phyloP scores from a whole-genome alignment of 306 rosid species.

The Pyrus betulifolia region DNA sequence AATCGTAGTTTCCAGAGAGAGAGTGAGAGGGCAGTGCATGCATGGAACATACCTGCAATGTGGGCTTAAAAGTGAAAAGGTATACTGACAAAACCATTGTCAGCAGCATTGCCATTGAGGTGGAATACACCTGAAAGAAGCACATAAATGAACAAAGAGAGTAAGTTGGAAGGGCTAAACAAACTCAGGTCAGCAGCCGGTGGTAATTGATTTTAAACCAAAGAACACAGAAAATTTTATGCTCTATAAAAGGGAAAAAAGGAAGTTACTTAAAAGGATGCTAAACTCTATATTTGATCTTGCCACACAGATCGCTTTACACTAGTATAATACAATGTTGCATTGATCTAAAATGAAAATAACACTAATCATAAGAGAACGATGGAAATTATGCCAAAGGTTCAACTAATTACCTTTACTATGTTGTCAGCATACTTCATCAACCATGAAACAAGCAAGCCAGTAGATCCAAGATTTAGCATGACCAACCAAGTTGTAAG shows the following conservation, averaged over 20 bases:
- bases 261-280: neutral
- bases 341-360: neutral
- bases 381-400: neutral
- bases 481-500: conserved; percentile 88
- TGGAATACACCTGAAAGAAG: conserved; percentile 65
- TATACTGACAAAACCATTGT: conserved; percentile 65
- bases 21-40: neutral
- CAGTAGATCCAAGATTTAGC: conserved; percentile 90
- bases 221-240: neutral
- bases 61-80: conserved; percentile 83
- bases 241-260: neutral
- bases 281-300: neutral
- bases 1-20: neutral
- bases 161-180: neutral
- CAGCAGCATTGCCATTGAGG: conserved; percentile 96
- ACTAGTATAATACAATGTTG: neutral
- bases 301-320: neutral
- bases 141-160: neutral
- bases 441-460: conserved; percentile 90
- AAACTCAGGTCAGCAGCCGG: neutral
- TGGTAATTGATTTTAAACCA: neutral
- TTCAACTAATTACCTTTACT: conserved; percentile 54
- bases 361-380: neutral
- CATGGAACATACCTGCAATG: conserved; percentile 54
- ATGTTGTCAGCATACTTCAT: conserved; percentile 97